Conservation (phyloP, 352 stramenopile species). For the Phytophthora niederhauseri region DNA sequence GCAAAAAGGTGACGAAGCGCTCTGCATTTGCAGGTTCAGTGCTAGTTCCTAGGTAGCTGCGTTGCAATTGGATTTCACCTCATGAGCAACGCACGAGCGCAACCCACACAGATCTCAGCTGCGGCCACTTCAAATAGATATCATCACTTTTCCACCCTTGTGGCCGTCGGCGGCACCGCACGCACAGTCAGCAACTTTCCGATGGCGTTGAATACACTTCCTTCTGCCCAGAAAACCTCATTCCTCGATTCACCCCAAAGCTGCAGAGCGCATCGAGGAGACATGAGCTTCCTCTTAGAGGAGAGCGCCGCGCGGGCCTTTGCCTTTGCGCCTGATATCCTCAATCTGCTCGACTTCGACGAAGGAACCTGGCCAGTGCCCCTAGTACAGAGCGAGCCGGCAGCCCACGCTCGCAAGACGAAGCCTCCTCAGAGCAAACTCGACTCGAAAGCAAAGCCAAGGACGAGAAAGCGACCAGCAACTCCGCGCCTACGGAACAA, state of each 20-base stretch:
- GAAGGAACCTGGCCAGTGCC: neutral
- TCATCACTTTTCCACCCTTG: neutral
- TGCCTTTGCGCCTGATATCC: conserved; percentile 16
- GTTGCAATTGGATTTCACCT: conserved; percentile 17
- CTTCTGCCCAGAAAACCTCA: conserved; percentile 7
- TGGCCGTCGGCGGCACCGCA: neutral
- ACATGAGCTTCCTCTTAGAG: conserved; percentile 26
- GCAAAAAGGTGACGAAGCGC: neutral
- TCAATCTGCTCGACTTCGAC: conserved; percentile 26
- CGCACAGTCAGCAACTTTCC: neutral
- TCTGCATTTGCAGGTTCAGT: neutral
- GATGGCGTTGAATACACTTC: neutral
- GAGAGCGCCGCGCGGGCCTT: conserved; percentile 8
- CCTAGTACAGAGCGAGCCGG: neutral
- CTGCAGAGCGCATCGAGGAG: too few relatives aligned
- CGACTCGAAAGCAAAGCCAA: neutral
- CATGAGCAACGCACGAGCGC: conserved; percentile 6
- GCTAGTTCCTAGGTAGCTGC: conserved; percentile 6
- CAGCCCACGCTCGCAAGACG: neutral
- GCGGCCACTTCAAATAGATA: conserved; percentile 19
- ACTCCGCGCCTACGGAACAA: conserved; percentile 30
- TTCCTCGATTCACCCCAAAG: conserved; percentile 4
- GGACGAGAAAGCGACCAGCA: neutral
- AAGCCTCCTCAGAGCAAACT: neutral
- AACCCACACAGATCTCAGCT: conserved; percentile 7